phyloP scores from a whole-genome alignment of 768 basidiomycete species.

The Boletus sensibilis region DNA sequence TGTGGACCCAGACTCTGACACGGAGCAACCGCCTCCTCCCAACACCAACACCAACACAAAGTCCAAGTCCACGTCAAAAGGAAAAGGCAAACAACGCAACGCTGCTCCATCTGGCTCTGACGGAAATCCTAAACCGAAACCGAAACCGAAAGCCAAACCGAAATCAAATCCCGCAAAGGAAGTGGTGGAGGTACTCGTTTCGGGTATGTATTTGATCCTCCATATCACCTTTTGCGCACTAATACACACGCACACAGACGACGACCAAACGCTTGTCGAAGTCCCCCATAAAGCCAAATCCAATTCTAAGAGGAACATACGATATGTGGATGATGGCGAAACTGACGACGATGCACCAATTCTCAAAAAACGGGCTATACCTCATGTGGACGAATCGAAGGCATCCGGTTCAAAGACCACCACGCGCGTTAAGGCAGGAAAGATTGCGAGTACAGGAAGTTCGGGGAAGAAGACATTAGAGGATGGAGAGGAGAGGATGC shows the following conservation, averaged over 20 bases:
- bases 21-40: not conserved
- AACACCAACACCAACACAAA: not conserved
- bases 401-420: not conserved
- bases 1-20: not conserved
- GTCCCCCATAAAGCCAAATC: slow-evolving; percentile 14
- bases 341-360: slow-evolving; percentile 1
- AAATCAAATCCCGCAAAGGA: slow-evolving; percentile 8
- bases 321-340: not conserved
- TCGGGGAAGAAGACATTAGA: not conserved
- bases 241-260: slow-evolving; percentile 18
- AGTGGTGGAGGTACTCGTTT: slow-evolving; percentile 9
- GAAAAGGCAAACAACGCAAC: slow-evolving; percentile 4
- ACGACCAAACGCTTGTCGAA: slow-evolving; percentile 29
- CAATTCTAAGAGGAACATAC: not conserved
- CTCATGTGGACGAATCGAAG: not conserved
- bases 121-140: slow-evolving; percentile 3
- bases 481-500: not conserved
- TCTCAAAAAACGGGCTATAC: not conserved
- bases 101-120: not conserved
- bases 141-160: slow-evolving; percentile 1
- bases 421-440: not conserved
- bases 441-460: not conserved
- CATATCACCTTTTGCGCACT: not conserved
- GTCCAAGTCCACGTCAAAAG: slow-evolving; percentile 6
- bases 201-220: slow-evolving; percentile 8